A percentile compares a stretch with the other conserved stretches of the same genome.
phyloP scores from a whole-genome alignment of 148 eudicot genomes.

The Dianthus caryophyllus region DNA sequence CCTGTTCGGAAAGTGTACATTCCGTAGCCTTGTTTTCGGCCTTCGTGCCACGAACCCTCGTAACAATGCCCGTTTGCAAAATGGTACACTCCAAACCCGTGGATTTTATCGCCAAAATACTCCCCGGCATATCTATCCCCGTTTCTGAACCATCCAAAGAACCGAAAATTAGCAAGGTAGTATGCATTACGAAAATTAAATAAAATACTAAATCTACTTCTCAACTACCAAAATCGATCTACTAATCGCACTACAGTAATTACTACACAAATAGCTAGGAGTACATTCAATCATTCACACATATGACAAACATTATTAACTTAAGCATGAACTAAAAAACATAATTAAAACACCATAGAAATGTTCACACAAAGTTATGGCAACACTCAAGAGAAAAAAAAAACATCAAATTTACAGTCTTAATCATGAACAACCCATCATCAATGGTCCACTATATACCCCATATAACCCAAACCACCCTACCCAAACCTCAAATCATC shows the following conservation, averaged over 20 bases:
- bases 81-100: constrained; percentile 88
- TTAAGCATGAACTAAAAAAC: background rate
- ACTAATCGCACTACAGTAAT: too few relatives aligned
- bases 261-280: background rate
- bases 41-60: constrained; percentile 98
- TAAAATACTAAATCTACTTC: too few relatives aligned
- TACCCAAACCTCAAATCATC: background rate
- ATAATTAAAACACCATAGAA: constrained; percentile 5
- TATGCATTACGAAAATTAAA: too few relatives aligned
- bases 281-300: background rate
- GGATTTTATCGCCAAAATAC: constrained; percentile 88
- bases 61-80: constrained; percentile 84
- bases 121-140: constrained; percentile 95
- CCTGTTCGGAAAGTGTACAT: constrained; percentile 80
- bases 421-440: constrained; percentile 22
- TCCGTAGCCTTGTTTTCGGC: constrained; percentile 85
- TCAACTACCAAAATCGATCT: too few relatives aligned
- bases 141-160: constrained; percentile 42
- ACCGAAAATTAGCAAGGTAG: background rate
- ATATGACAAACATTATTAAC: background rate
- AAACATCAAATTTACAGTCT: too few relatives aligned
- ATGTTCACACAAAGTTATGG: constrained; percentile 3
- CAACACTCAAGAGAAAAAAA: constrained; percentile 12
- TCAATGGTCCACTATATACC: constrained; percentile 23
- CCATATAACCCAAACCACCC: constrained; percentile 16